A percentile compares a stretch with the other conserved stretches of the same genome.
Conservation (phyloP, 176 grass and related monocot species). For the Raddia distichophylla region DNA sequence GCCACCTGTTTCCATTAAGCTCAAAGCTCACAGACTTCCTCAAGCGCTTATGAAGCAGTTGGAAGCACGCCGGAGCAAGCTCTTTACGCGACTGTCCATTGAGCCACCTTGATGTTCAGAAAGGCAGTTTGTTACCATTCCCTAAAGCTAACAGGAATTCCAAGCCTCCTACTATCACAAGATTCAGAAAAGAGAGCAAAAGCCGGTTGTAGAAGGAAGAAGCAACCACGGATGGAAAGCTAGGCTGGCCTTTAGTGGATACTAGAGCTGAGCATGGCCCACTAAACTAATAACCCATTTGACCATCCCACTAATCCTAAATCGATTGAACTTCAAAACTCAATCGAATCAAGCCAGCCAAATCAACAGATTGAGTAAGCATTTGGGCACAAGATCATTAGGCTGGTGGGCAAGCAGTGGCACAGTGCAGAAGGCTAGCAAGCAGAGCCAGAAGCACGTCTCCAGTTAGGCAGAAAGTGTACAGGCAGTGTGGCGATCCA, state of each 20-base stretch:
- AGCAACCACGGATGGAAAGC: neutral
- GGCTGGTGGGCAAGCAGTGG: neutral
- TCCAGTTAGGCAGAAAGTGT: constrained; percentile 2
- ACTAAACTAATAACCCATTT: neutral
- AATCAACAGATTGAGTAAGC: constrained; percentile 6
- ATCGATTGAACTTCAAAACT: neutral
- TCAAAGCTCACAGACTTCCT: no score
- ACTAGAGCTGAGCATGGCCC: neutral
- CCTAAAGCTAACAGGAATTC: neutral
- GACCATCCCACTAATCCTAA: constrained; percentile 3
- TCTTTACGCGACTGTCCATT: no score
- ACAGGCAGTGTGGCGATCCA: neutral
- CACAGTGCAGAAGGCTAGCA: neutral
- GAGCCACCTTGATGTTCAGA: no score
- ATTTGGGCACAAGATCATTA: neutral
- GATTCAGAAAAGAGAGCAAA: neutral
- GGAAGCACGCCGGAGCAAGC: no score
- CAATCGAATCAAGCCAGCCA: neutral
- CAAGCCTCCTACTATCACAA: neutral
- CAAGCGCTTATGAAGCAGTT: no score
- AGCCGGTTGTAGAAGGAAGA: constrained; percentile 13
- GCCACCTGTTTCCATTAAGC: no score
- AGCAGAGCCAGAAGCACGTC: constrained; percentile 5
- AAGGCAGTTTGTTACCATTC: no score
- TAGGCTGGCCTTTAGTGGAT: constrained; percentile 15